phyloP scores from a whole-genome alignment of 768 basidiomycete species.

The Trametes villosa region DNA sequence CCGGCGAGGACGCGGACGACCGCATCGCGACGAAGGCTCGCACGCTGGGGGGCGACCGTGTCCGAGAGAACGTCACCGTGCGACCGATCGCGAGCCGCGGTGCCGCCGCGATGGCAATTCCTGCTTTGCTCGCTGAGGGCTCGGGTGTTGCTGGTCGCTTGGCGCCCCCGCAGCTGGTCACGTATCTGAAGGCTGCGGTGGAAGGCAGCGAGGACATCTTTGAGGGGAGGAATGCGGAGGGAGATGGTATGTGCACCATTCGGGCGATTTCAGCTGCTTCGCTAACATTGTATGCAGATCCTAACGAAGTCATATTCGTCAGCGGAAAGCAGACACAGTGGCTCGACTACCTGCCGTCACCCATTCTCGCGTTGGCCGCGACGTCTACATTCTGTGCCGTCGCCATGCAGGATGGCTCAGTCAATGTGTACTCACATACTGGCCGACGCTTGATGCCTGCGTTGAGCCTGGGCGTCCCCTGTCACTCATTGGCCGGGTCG shows the following conservation, averaged over 20 bases:
- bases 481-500: slow-evolving; percentile 67
- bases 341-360: slow-evolving; percentile 85
- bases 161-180: slow-evolving; percentile 52
- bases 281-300: slow-evolving; percentile 42
- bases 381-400: slow-evolving; percentile 74
- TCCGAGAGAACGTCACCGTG: slow-evolving; percentile 51
- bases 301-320: slow-evolving; percentile 68
- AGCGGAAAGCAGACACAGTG: slow-evolving; percentile 77
- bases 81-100: slow-evolving; percentile 51
- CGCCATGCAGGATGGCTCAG: slow-evolving; percentile 74
- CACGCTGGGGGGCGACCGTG: slow-evolving; percentile 73
- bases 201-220: slow-evolving; percentile 70
- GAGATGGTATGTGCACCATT: slow-evolving; percentile 48
- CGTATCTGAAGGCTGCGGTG: slow-evolving; percentile 48
- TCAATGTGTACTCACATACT: slow-evolving; percentile 84
- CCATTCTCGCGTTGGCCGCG: slow-evolving; percentile 68
- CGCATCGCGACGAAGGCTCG: slow-evolving; percentile 41
- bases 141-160: slow-evolving; percentile 40
- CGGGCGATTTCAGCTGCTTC: not conserved
- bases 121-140: slow-evolving; percentile 15
- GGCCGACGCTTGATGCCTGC: slow-evolving; percentile 83
- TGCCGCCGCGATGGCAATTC: slow-evolving; percentile 17
- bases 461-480: slow-evolving; percentile 70
- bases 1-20: slow-evolving; percentile 45
- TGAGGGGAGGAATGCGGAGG: slow-evolving; percentile 80